Evolutionary conservation across 2,329 filamentous ascomycete species (phyloP).

Genomic region (Claviceps purpurea): DNA sequence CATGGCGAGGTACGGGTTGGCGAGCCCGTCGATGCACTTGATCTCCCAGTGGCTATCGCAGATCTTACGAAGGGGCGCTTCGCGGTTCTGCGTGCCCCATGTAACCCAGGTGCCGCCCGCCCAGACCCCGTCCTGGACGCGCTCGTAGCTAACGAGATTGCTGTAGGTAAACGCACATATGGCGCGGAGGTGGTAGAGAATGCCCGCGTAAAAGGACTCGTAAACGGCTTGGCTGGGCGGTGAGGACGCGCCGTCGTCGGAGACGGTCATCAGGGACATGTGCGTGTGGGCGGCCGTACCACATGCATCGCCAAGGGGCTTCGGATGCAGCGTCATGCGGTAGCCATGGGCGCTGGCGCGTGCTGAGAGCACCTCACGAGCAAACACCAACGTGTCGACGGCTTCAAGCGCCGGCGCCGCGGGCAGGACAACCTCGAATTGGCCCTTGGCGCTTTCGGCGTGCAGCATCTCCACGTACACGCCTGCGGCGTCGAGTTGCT

Average conservation of each 20-base stretch:
- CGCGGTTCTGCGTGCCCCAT: slow-evolving; percentile 74
- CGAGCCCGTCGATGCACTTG: slow-evolving; percentile 63
- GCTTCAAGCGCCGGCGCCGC: slow-evolving; percentile 50
- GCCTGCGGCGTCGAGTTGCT: slow-evolving; percentile 43
- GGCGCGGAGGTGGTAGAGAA: slow-evolving; percentile 51
- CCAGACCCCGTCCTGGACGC: slow-evolving; percentile 58
- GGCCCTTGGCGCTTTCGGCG: slow-evolving; percentile 57
- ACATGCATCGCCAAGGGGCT: slow-evolving; percentile 43
- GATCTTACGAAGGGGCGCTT: slow-evolving; percentile 59
- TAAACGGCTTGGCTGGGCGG: slow-evolving; percentile 28
- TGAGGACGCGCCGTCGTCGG: neutral
- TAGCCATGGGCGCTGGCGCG: slow-evolving; percentile 49
- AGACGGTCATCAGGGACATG: slow-evolving; percentile 41
- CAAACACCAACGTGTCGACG: slow-evolving; percentile 57
- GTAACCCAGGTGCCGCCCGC: slow-evolving; percentile 65
- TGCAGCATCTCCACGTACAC: slow-evolving; percentile 63
- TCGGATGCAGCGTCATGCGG: slow-evolving; percentile 60
- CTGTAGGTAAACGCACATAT: slow-evolving; percentile 59
- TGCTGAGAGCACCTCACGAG: slow-evolving; percentile 54
- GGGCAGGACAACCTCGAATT: slow-evolving; percentile 65
- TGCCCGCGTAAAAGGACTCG: slow-evolving; percentile 56
- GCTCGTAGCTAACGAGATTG: slow-evolving; percentile 52
- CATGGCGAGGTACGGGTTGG: slow-evolving; percentile 59
- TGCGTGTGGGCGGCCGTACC: slow-evolving; percentile 60
- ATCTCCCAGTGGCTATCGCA: slow-evolving; percentile 61